phyloP scores from a whole-genome alignment of 192 early-diverging fungal genomes.

The Podila clonocystis region DNA sequence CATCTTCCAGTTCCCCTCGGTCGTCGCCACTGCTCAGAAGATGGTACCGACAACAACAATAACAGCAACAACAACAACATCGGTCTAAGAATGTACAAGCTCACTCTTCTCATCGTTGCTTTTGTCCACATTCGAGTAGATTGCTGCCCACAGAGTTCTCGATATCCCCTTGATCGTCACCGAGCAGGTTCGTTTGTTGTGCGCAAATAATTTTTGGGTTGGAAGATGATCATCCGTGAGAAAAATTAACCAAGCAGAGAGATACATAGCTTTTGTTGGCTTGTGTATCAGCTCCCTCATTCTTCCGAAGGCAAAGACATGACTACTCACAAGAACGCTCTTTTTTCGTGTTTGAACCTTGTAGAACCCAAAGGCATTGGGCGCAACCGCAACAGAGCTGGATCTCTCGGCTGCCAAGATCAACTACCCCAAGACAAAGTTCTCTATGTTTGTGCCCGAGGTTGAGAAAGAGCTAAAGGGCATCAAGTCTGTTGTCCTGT shows the following conservation, averaged over 20 bases:
- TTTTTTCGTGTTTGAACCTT: neutral
- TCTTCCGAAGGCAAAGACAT: constrained; percentile 15
- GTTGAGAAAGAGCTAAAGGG: constrained; percentile 65
- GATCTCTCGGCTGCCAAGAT: constrained; percentile 70
- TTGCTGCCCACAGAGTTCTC: constrained; percentile 76
- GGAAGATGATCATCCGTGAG: constrained; percentile 13
- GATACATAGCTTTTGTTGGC: too few relatives aligned
- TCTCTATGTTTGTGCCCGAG: constrained; percentile 85
- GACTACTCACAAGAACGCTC: neutral
- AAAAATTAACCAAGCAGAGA: constrained; percentile 6
- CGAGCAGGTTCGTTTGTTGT: constrained; percentile 70
- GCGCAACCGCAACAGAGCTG: constrained; percentile 80
- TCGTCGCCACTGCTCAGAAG: constrained; percentile 87
- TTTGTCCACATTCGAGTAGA: constrained; percentile 45
- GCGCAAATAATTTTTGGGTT: neutral
- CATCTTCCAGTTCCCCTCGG: constrained; percentile 84
- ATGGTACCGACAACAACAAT: constrained; percentile 65
- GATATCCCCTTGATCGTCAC: constrained; percentile 90
- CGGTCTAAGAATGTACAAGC: neutral
- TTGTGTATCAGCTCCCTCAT: neutral
- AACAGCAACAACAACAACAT: too few relatives aligned
- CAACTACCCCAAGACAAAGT: constrained; percentile 82
- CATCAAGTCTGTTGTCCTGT: constrained; percentile 79
- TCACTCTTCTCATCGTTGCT: too few relatives aligned
- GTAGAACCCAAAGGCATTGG: constrained; percentile 68